Conservation (phyloP, 371 early-diverging fungal genomes). For the Mortierella sp. region DNA sequence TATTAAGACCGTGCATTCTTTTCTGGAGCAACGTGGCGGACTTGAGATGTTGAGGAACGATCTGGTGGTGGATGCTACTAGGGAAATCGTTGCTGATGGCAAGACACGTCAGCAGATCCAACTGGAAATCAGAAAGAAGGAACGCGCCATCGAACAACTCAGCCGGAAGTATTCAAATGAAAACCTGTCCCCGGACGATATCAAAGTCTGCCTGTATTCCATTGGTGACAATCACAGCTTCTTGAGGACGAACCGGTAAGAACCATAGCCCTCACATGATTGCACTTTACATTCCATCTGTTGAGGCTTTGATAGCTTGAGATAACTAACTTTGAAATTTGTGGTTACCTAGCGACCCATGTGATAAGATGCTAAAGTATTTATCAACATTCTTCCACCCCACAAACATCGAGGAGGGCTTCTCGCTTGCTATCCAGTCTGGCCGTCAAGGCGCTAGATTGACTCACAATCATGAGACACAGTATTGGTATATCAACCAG, state of each 20-base stretch:
- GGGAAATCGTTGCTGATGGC: conserved; percentile 89
- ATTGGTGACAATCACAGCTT: conserved; percentile 98
- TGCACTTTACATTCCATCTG: not conserved
- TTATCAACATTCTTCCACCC: conserved; percentile 78
- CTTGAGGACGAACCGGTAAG: conserved; percentile 83
- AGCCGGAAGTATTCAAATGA: conserved; percentile 81
- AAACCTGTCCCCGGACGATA: conserved; percentile 74
- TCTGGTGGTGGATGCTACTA: conserved; percentile 85
- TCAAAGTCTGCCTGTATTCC: conserved; percentile 90
- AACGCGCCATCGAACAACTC: conserved; percentile 88
- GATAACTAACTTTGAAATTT: not conserved
- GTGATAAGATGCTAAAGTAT: conserved; percentile 91
- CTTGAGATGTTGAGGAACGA: conserved; percentile 84
- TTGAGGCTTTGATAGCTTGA: not conserved
- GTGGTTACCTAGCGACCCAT: conserved; percentile 81
- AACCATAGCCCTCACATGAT: not conserved
- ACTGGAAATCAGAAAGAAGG: conserved; percentile 90
- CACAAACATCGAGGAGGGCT: conserved; percentile 63
- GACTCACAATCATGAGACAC: conserved; percentile 91
- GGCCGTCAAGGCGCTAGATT: conserved; percentile 92
- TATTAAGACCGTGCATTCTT: conserved; percentile 89
- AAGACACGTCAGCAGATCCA: conserved; percentile 84
- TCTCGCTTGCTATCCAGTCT: conserved; percentile 85
- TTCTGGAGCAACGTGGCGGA: conserved; percentile 75
- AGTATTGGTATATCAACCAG: conserved; percentile 95